A percentile compares a stretch with the other conserved stretches of the same genome.
phyloP scores from a whole-genome alignment of 1,284 basidiomycete genomes.

The Sporisorium sorghi region DNA sequence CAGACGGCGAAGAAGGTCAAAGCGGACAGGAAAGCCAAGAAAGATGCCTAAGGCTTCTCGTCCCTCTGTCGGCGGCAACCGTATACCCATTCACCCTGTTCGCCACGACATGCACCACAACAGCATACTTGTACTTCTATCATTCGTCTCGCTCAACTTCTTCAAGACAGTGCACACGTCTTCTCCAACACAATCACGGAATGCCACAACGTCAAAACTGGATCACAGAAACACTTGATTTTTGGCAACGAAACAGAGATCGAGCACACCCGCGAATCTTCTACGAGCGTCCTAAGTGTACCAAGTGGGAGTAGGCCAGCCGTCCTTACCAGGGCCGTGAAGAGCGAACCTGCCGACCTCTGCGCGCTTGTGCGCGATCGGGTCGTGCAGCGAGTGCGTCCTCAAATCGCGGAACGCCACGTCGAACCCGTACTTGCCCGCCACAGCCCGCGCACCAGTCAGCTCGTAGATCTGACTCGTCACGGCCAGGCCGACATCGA shows the following conservation, averaged over 20 bases:
- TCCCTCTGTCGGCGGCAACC: background rate
- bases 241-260: background rate
- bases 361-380: constrained; percentile 66
- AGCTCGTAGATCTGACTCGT: constrained; percentile 67
- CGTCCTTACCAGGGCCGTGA: constrained; percentile 59
- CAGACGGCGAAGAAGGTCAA: constrained; percentile 6
- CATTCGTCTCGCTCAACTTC: background rate
- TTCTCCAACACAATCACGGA: background rate
- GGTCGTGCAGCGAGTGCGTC: constrained; percentile 68
- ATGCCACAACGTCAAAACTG: background rate
- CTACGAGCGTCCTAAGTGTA: constrained; percentile 35
- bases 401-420: constrained; percentile 57
- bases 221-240: background rate
- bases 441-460: constrained; percentile 64
- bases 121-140: constrained; percentile 1
- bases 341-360: constrained; percentile 64
- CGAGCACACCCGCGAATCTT: background rate
- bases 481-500: constrained; percentile 65
- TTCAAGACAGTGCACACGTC: background rate
- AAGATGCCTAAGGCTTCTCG: background rate
- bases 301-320: constrained; percentile 63
- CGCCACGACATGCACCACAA: background rate
- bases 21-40: constrained; percentile 3
- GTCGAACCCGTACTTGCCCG: constrained; percentile 66
- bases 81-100: constrained; percentile 15